Percentiles rank a stretch among this genome's conserved stretches.
phyloP scores from a whole-genome alignment of 805 yeast species.

The Metschnikowia cerradonensis region DNA sequence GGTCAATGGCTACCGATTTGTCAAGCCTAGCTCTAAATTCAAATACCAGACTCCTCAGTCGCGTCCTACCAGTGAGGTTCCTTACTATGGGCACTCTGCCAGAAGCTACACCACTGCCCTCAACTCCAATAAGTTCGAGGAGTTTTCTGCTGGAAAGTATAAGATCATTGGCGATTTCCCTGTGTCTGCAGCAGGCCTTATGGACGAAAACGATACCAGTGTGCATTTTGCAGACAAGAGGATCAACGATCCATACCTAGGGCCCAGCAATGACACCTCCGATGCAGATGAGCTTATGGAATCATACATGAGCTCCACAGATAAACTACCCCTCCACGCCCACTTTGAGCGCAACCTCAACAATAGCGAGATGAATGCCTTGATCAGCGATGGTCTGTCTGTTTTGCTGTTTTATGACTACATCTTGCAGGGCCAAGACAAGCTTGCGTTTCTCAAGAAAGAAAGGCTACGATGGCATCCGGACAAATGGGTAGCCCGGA shows the following conservation, averaged over 20 bases:
- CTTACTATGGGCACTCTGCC: background rate
- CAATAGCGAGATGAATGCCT: constrained; percentile 10
- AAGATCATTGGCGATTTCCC: constrained; percentile 32
- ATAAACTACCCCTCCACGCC: constrained; percentile 13
- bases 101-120: constrained; percentile 24
- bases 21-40: constrained; percentile 24
- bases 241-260: constrained; percentile 31
- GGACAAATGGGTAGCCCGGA: constrained; percentile 47
- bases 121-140: constrained; percentile 10
- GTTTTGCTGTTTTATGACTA: constrained; percentile 26
- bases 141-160: constrained; percentile 13
- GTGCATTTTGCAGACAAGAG: constrained; percentile 37
- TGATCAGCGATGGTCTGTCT: constrained; percentile 21
- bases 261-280: constrained; percentile 1
- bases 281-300: constrained; percentile 4
- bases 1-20: constrained; percentile 42
- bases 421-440: constrained; percentile 13
- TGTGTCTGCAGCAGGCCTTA: constrained; percentile 27
- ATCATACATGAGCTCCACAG: constrained; percentile 15
- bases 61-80: constrained; percentile 11
- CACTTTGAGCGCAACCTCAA: constrained; percentile 11
- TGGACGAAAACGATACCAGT: constrained; percentile 31
- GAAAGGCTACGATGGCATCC: constrained; percentile 73
- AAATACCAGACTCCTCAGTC: constrained; percentile 16
- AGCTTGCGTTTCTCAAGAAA: constrained; percentile 28